These are phyloP conservation scores for Furcasterigmium sp. DNA, from an alignment of 2,329 filamentous ascomycete genomes.

Conservation along the genomic window DNA sequence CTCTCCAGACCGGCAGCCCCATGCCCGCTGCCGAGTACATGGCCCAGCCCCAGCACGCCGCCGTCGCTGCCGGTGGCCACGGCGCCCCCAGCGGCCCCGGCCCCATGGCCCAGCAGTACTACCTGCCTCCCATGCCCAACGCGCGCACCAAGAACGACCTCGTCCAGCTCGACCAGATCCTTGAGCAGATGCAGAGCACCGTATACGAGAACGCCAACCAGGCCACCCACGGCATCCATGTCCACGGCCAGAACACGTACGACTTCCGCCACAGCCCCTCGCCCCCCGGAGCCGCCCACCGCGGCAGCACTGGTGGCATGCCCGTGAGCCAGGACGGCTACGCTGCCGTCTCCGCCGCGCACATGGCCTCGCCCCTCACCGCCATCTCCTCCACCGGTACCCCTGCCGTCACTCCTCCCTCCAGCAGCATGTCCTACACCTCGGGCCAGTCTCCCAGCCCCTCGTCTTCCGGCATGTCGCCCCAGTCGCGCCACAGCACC, in stretches of 20 bases:
- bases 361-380: constrained; percentile 56
- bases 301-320: constrained; percentile 24
- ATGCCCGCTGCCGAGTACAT: constrained; percentile 50
- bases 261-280: constrained; percentile 55
- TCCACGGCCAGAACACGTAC: constrained; percentile 63
- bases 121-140: constrained; percentile 80
- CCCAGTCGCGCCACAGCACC: constrained; percentile 56
- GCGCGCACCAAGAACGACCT: constrained; percentile 91
- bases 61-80: constrained; percentile 43
- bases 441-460: constrained; percentile 71
- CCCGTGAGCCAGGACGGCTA: constrained; percentile 28
- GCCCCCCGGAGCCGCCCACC: constrained; percentile 33
- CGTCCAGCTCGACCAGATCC: constrained; percentile 86
- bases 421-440: constrained; percentile 70
- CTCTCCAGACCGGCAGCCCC: constrained; percentile 46
- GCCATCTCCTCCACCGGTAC: constrained; percentile 61
- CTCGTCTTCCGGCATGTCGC: constrained; percentile 66
- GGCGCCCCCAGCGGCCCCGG: constrained; percentile 47
- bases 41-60: constrained; percentile 25
- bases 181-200: constrained; percentile 93
- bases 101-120: constrained; percentile 73
- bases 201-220: constrained; percentile 90
- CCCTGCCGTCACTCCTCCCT: constrained; percentile 71
- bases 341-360: constrained; percentile 43
- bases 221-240: constrained; percentile 72